Evolutionary conservation across 176 grass and related monocot genomes (phyloP), one percentile per base, ranked within the genome.

Genomic region (Themeda triandra): DNA sequence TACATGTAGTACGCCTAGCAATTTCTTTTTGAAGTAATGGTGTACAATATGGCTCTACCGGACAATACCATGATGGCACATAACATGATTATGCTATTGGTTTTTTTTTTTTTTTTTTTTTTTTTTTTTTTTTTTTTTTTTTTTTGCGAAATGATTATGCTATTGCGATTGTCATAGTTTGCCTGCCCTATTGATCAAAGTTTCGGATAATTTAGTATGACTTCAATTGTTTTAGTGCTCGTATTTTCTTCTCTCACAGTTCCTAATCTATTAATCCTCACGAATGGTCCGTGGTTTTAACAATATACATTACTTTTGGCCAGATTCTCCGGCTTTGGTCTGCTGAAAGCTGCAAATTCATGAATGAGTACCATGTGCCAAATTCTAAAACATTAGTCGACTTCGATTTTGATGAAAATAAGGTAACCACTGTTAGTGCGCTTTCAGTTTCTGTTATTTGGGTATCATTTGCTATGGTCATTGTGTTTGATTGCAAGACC

Each of bases 401-500:
- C 73, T 98, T 88, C 48, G 89, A 95, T 83, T 98, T 98, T 92
- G 96, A 98, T 85, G 96, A 98, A 66, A 98, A 95, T 82, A 98
- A 98, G 92, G 96, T 98, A 92, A 86, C 56, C 29, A 31, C 15
- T 51, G 6, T 80, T 21, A 4, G 25, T 14, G 32, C 13, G 9
- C 13, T 18, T 36, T 13, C 13, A 54, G 8, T 35, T 25, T 83
- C 23, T 76, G 21, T 23, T 78, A 71, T 78, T 31, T 46, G 70
- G 4, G 28, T 83, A 63, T 74, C 29, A 33, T 48, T 58, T 64
- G 72, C 51, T 83, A 25, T 33, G 14, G 6, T 71, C 29, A 19
- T 71, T 59, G 33, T 63, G 68, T 24, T 49, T 53, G 63, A 32
- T 3, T 79, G 23, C 56, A 25, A 59, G 23, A 59, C 56, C 23